Evolutionary conservation across 2,329 filamentous ascomycete genomes (phyloP), one percentile per base, ranked within the genome.

Genomic region (Monosporascus ibericus): DNA sequence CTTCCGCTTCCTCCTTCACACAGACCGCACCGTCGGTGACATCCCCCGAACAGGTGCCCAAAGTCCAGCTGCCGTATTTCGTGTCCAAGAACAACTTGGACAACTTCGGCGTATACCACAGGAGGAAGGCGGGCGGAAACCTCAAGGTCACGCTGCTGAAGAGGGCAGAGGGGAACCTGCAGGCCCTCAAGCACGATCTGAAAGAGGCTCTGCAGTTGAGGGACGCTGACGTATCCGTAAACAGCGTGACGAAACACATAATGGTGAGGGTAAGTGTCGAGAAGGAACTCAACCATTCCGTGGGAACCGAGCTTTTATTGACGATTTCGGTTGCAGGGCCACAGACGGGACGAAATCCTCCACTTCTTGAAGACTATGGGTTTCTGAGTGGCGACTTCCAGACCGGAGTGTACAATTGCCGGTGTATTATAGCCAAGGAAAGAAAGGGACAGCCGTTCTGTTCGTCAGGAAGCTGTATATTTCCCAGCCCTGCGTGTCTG

Each of bases 91-190:
- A 90, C 3, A 73, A 77, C 1, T 85, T 81, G 38, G 81, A 84
- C 47, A 83, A 90, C 59, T 74, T 94, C 3, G 84, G 90, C 24
- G 80, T 97, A 44, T 99, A 97, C 72, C 76, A 84, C 17, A 76
- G 84, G 59, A 75, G 72, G 58, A 92, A 89, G 73, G 78, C 83
- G 14, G 90, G 90, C 49, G 89, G 90, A 15, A 94, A 88, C 58
- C 77, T 85, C 65, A 82, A 84, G 62, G 72, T 88, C 63, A 95
- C 92, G 5, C 70, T 82, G 52, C 72, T 99, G 52, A 87, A 90
- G 68, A 91, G 88, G 70, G 79, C 92, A 48, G 84, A 90, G 52
- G 94, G 94, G 17, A 80, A 95, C 66, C 64, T 84, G 48, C 69
- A 74, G 34, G 79, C 75, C 3, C 67, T 97, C 58, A 77, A 81